Evolutionary conservation across 2,329 filamentous ascomycete genomes (phyloP).

Genomic region (Talaromyces sp.): DNA sequence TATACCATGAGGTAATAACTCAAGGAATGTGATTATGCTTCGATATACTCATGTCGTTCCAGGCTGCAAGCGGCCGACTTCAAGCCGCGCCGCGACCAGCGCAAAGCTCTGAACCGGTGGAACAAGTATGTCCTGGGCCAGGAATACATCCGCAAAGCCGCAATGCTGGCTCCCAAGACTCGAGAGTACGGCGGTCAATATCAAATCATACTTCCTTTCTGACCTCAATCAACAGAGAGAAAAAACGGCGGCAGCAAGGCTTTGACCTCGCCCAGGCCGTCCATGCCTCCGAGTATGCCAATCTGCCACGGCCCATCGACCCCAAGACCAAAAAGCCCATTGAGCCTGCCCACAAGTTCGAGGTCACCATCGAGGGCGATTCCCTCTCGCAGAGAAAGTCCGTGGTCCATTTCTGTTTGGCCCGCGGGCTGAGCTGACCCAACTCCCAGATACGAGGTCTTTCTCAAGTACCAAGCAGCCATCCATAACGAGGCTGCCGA

Average conservation of each 20-base stretch:
- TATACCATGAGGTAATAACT: slow-evolving; percentile 48
- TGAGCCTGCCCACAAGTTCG: slow-evolving; percentile 46
- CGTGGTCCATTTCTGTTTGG: slow-evolving; percentile 11
- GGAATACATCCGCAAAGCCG: slow-evolving; percentile 43
- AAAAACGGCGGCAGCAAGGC: slow-evolving; percentile 35
- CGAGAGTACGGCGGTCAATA: slow-evolving; percentile 32
- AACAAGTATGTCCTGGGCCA: slow-evolving; percentile 43
- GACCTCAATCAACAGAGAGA: slow-evolving; percentile 31
- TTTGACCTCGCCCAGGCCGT: slow-evolving; percentile 40
- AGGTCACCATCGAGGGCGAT: slow-evolving; percentile 45
- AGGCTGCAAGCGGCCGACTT: slow-evolving; percentile 41
- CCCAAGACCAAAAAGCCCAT: slow-evolving; percentile 39
- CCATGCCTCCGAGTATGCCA: slow-evolving; percentile 41
- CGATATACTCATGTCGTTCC: not conserved
- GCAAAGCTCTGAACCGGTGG: slow-evolving; percentile 45
- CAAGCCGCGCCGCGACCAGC: slow-evolving; percentile 41
- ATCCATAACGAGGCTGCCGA: slow-evolving; percentile 43
- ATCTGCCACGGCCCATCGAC: slow-evolving; percentile 39
- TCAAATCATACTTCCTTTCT: not conserved
- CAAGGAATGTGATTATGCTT: too few relatives aligned
- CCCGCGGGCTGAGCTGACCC: not conserved
- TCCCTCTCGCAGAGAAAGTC: slow-evolving; percentile 43
- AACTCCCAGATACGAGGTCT: slow-evolving; percentile 36
- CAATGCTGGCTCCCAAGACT: slow-evolving; percentile 40
- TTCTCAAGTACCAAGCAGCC: slow-evolving; percentile 42